These are phyloP conservation scores for Chrysoporthe puriensis DNA, from an alignment of 2,329 filamentous ascomycete species.

Conservation along the genomic window DNA sequence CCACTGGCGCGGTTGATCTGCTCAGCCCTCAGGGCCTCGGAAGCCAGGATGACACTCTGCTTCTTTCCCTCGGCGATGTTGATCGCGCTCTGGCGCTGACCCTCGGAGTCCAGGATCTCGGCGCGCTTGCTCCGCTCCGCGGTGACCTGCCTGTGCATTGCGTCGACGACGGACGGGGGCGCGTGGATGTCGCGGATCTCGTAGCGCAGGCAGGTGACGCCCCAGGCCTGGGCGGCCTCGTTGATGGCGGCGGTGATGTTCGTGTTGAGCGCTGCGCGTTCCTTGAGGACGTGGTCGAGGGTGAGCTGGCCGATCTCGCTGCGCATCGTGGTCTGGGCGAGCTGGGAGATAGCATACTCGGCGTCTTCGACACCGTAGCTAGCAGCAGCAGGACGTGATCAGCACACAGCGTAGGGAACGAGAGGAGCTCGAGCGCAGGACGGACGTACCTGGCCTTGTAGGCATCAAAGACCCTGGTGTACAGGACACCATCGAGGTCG, in stretches of 20 bases:
- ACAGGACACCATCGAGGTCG: slow-evolving; percentile 93
- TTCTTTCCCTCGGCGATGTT: slow-evolving; percentile 98
- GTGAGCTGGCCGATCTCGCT: slow-evolving; percentile 96
- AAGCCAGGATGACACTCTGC: slow-evolving; percentile 94
- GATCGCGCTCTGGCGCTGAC: slow-evolving; percentile 95
- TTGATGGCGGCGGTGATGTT: slow-evolving; percentile 99
- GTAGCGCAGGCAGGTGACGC: slow-evolving; percentile 92
- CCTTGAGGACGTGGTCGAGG: slow-evolving; percentile 96
- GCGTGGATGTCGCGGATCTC: slow-evolving; percentile 99
- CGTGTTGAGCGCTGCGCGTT: slow-evolving; percentile 91
- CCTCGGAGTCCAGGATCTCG: slow-evolving; percentile 96
- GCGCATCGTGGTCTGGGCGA: slow-evolving; percentile 98
- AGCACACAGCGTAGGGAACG: neutral
- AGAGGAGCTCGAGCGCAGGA: neutral
- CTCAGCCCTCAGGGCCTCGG: slow-evolving; percentile 86
- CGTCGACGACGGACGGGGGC: slow-evolving; percentile 87
- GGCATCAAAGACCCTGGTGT: slow-evolving; percentile 94
- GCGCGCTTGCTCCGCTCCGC: slow-evolving; percentile 96
- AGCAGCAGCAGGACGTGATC: slow-evolving; percentile 17
- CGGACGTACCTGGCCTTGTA: slow-evolving; percentile 86
- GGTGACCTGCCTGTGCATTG: slow-evolving; percentile 98
- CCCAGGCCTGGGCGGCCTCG: slow-evolving; percentile 95
- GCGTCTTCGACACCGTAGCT: slow-evolving; percentile 98
- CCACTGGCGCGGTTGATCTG: slow-evolving; percentile 91
- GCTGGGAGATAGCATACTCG: slow-evolving; percentile 96